A percentile compares a stretch with the other conserved stretches of the same genome.
phyloP scores from a whole-genome alignment of 2,329 filamentous ascomycete species.

The Stylonectria norvegica region DNA sequence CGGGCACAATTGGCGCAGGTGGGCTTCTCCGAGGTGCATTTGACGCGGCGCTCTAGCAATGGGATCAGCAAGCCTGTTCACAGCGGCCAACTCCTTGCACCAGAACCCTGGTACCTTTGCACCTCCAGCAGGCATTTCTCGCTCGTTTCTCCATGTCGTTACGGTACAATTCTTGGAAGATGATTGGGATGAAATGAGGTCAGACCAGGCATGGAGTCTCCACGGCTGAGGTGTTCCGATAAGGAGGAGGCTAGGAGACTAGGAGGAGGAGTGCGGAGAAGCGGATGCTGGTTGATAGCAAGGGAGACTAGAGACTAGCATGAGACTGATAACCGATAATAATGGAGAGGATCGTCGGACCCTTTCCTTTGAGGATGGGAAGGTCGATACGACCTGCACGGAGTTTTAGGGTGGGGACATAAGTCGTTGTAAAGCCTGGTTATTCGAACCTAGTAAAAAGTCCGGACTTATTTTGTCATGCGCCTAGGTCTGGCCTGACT shows the following conservation, averaged over 20 bases:
- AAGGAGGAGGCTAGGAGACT: background rate
- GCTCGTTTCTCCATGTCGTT: slow-evolving; percentile 8
- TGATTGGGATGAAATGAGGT: background rate
- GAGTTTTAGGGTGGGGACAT: too few species aligned
- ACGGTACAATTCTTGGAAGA: too few species aligned
- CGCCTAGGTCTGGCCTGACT: too few species aligned
- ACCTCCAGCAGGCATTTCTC: slow-evolving; percentile 10
- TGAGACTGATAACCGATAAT: too few species aligned
- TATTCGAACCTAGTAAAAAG: too few species aligned
- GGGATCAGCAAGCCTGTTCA: slow-evolving; percentile 1
- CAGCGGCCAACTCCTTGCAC: background rate
- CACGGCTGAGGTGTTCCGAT: background rate
- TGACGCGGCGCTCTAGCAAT: slow-evolving; percentile 5
- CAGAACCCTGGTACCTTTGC: slow-evolving; percentile 6
- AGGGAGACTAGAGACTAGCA: too few species aligned
- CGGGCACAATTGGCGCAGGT: slow-evolving; percentile 7
- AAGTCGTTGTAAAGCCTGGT: too few species aligned
- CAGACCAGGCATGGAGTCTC: slow-evolving; percentile 1
- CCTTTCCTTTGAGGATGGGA: slow-evolving; percentile 1
- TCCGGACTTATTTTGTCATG: too few species aligned
- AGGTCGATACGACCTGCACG: slow-evolving; percentile 9
- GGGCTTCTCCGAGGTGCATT: slow-evolving; percentile 6
- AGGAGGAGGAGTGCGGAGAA: background rate
- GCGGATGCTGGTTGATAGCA: too few species aligned
- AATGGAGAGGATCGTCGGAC: too few species aligned